Evolutionary conservation across 2,329 filamentous ascomycete genomes (phyloP).

Genomic region (Penicillium paneum): DNA sequence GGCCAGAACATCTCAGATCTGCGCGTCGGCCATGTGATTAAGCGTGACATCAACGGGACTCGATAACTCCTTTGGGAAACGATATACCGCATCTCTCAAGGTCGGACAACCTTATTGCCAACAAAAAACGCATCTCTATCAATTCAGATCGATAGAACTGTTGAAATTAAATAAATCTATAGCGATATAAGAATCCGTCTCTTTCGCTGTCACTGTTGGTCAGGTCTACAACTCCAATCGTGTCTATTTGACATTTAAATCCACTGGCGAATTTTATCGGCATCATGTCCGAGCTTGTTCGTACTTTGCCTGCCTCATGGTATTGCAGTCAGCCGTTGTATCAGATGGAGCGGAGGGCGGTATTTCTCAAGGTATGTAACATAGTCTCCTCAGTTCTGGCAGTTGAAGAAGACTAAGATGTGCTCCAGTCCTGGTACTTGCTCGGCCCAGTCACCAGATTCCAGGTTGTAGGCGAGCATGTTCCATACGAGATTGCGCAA

Average conservation of each 20-base stretch:
- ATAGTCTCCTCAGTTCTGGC: background rate
- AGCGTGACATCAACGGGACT: slow-evolving; percentile 22
- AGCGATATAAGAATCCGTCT: slow-evolving; percentile 8
- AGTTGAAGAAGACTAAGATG: slow-evolving; percentile 4
- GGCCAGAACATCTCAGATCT: background rate
- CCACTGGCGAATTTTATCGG: background rate
- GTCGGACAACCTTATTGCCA: slow-evolving; percentile 1
- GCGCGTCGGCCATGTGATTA: background rate
- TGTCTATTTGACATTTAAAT: background rate
- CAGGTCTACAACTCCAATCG: background rate
- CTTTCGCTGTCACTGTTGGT: background rate
- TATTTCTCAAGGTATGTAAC: slow-evolving; percentile 47
- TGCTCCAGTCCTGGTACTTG: slow-evolving; percentile 50
- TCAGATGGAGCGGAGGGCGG: slow-evolving; percentile 49
- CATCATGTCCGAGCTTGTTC: slow-evolving; percentile 33
- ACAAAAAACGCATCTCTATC: background rate
- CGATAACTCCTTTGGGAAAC: slow-evolving; percentile 34
- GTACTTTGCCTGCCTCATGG: slow-evolving; percentile 54
- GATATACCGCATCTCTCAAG: slow-evolving; percentile 21
- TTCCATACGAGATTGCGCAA: slow-evolving; percentile 53
- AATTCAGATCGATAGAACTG: no score
- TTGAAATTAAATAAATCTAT: background rate
- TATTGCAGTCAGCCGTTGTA: slow-evolving; percentile 50
- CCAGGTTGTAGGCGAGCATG: slow-evolving; percentile 37
- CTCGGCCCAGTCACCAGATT: slow-evolving; percentile 54